Evolutionary conservation across 176 grass and related monocot genomes (phyloP).

Genomic region (Oryza glaberrima): DNA sequence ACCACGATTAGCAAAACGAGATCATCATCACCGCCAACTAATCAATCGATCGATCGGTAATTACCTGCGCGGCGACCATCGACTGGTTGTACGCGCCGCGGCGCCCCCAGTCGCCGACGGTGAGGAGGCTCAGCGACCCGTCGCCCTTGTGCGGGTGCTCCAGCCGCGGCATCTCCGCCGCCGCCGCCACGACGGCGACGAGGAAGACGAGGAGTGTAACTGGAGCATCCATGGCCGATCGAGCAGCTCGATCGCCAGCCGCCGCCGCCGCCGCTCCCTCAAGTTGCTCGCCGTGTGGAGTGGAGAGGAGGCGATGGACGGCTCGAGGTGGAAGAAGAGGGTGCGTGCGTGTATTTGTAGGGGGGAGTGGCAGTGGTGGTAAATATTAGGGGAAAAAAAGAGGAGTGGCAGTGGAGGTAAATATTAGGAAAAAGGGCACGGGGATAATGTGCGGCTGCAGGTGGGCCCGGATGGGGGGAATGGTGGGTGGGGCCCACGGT

Average conservation of each 20-base stretch:
- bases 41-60: no score
- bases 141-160: conserved; percentile 50
- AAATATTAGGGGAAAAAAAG: background rate
- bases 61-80: conserved; percentile 56
- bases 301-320: background rate
- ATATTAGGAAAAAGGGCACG: background rate
- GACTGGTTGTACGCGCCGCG: conserved; percentile 63
- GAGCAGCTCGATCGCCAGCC: conserved; percentile 1
- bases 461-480: background rate
- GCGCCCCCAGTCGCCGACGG: conserved; percentile 59
- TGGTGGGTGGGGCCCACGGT: background rate
- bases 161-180: conserved; percentile 45
- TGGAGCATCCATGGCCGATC: conserved; percentile 29
- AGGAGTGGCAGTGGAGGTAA: background rate
- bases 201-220: background rate
- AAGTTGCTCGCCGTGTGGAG: background rate
- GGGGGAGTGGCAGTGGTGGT: background rate
- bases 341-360: background rate
- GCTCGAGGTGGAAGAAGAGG: background rate
- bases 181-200: no score
- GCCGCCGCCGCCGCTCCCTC: background rate
- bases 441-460: background rate
- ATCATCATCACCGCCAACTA: no score
- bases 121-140: conserved; percentile 51
- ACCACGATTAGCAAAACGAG: background rate